Evolutionary conservation across 768 basidiomycete genomes (phyloP), one percentile per base, ranked within the genome.

Genomic region (Astraeus odoratus): DNA sequence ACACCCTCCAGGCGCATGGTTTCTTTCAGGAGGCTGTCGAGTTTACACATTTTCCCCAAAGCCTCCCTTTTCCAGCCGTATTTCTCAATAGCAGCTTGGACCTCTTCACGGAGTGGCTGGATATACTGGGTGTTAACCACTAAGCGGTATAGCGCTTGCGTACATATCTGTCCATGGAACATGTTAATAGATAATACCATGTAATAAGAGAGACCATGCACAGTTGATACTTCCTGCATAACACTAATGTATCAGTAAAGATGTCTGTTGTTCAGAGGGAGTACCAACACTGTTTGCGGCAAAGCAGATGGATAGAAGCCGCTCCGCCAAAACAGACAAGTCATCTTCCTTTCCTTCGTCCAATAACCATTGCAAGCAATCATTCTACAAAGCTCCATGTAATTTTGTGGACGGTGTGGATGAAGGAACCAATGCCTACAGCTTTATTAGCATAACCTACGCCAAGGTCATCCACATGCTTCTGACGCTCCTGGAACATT

Each of bases 21-120:
- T 38, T 70, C 71, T 42, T 60, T 67, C 36, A 73, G 34, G 38
- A 74, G 71, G 45, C 67, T 73, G 42, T 73, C 70, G 5, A 71
- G 31, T 48, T 65, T 67, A 51, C 52, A 61, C 59, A 68, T 60
- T 24, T 63, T 59, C 15, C 33, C 50, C 18, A 69, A 19, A 3
- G 55, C 51, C 0, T 30, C 42, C 40, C 61, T 65, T 1, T 51
- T 52, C 58, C 63, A 69, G 19, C 56, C 67, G 0, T 69, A 57
- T 10, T 54, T 29, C 1, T 39, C 23, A 12, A 68, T 30, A 13
- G 62, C 52, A 0, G 37, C 31, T 29, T 68, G 66, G 9, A 68
- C 56, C 46, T 75, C 73, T 36, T 67, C 59, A 0, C 72, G 65
- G 3, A 75, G 56, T 1, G 64, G 57, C 16, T 56, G 52, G 2